These are phyloP conservation scores for Phytophthora vignae DNA, from an alignment of 352 stramenopile genomes.

Conservation along the genomic window DNA sequence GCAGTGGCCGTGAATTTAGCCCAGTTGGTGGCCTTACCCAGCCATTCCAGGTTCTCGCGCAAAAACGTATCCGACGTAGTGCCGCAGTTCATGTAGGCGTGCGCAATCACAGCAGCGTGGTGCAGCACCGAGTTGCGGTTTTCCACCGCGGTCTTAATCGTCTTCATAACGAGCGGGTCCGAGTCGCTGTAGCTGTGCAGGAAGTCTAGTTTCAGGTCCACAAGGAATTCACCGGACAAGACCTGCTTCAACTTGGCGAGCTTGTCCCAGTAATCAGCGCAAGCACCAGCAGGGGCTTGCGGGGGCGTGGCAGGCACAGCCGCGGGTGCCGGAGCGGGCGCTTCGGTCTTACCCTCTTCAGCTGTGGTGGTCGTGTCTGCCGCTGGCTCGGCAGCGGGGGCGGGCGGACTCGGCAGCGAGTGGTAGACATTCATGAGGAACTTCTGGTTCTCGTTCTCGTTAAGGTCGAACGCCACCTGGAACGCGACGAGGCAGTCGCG, in stretches of 20 bases:
- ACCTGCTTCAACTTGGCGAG: slow-evolving; percentile 90
- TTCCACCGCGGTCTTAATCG: slow-evolving; percentile 94
- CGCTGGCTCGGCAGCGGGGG: slow-evolving; percentile 37
- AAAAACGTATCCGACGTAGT: slow-evolving; percentile 98
- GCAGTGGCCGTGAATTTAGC: slow-evolving; percentile 99
- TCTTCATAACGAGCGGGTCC: slow-evolving; percentile 94
- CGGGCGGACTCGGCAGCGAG: slow-evolving; percentile 73
- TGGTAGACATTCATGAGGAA: slow-evolving; percentile 95
- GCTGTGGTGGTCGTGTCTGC: slow-evolving; percentile 34
- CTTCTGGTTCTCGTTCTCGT: slow-evolving; percentile 98
- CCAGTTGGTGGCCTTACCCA: slow-evolving; percentile 99
- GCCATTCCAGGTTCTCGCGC: slow-evolving; percentile 99
- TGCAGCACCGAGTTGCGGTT: slow-evolving; percentile 98
- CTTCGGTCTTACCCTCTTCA: slow-evolving; percentile 55
- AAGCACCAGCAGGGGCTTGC: slow-evolving; percentile 50
- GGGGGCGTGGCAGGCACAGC: slow-evolving; percentile 47
- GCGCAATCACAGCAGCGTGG: slow-evolving; percentile 96
- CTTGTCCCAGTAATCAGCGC: slow-evolving; percentile 82
- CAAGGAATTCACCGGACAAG: slow-evolving; percentile 90
- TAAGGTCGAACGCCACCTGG: slow-evolving; percentile 98
- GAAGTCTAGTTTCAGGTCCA: slow-evolving; percentile 95
- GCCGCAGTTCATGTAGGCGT: slow-evolving; percentile 98
- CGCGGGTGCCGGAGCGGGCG: slow-evolving; percentile 6
- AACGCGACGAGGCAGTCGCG: slow-evolving; percentile 93
- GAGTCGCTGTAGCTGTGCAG: slow-evolving; percentile 92